Evolutionary conservation across 148 eudicot genomes (phyloP).

Genomic region (Camellia sinensis): DNA sequence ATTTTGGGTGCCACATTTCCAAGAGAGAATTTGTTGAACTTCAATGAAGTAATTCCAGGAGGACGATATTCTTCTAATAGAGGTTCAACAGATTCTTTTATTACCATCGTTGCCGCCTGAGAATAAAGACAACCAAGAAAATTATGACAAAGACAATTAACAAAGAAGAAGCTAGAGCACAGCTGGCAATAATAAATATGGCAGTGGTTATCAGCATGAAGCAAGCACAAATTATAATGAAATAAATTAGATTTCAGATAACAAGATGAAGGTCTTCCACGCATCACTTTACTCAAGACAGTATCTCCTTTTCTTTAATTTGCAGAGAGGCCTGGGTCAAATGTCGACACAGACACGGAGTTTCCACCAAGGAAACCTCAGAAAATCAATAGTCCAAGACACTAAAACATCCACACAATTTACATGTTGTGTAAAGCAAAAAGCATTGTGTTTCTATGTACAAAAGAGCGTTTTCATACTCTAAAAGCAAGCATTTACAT

Average conservation of each 20-base stretch:
- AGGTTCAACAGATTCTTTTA: conserved; percentile 95
- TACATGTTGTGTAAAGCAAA: too few relatives aligned
- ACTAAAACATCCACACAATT: not conserved
- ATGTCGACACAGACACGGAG: not conserved
- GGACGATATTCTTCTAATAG: conserved; percentile 92
- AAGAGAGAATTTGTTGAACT: conserved; percentile 89
- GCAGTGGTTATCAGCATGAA: not conserved
- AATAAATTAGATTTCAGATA: not conserved
- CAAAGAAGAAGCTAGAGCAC: not conserved
- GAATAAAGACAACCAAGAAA: conserved; percentile 9
- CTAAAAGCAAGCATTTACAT: not conserved
- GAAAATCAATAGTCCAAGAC: not conserved
- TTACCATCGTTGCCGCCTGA: conserved; percentile 82
- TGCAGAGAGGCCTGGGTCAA: not conserved
- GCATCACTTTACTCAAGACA: not conserved
- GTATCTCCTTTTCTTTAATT: not conserved
- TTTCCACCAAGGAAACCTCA: not conserved
- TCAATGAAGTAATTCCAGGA: conserved; percentile 80
- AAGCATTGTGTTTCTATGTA: too few relatives aligned
- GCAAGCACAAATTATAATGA: conserved; percentile 1
- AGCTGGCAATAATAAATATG: not conserved
- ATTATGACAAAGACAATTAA: not conserved
- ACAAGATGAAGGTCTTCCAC: not conserved
- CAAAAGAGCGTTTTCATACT: not conserved
- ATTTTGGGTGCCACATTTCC: conserved; percentile 97